phyloP scores from a whole-genome alignment of 129 eudicot genomes.

The Lactuca sativa region DNA sequence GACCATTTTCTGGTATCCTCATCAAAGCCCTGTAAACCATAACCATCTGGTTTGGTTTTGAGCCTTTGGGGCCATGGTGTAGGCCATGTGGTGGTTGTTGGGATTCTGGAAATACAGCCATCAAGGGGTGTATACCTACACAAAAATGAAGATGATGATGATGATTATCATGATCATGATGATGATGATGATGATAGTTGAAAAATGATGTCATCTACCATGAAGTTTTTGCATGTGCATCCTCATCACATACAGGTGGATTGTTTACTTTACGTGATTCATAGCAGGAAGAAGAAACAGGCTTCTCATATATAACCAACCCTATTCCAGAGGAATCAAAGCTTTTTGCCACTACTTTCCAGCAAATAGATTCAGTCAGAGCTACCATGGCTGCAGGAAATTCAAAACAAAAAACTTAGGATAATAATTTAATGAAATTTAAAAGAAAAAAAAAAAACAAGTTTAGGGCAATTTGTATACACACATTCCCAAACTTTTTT shows the following conservation, averaged over 20 bases:
- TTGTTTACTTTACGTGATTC: slow-evolving; percentile 53
- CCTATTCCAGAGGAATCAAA: slow-evolving; percentile 66
- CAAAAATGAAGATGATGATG: slow-evolving; percentile 6
- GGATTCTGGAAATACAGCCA: slow-evolving; percentile 65
- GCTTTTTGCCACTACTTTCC: slow-evolving; percentile 81
- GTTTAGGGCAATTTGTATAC: slow-evolving; percentile 18
- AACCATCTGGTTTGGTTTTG: slow-evolving; percentile 41
- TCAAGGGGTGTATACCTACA: slow-evolving; percentile 78
- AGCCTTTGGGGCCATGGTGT: slow-evolving; percentile 89
- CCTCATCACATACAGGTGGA: slow-evolving; percentile 70
- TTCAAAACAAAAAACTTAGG: background rate
- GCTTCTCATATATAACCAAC: slow-evolving; percentile 89
- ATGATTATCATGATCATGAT: background rate
- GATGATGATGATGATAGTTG: background rate
- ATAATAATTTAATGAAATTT: background rate
- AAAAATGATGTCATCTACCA: slow-evolving; percentile 54
- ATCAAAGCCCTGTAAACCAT: slow-evolving; percentile 11
- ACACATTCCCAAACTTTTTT: slow-evolving; percentile 73
- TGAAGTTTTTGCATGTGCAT: slow-evolving; percentile 48
- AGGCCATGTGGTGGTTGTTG: slow-evolving; percentile 59
- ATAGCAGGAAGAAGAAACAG: slow-evolving; percentile 74
- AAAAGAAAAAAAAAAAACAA: background rate
- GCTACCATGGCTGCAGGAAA: slow-evolving; percentile 83
- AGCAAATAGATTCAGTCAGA: slow-evolving; percentile 78
- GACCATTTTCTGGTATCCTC: slow-evolving; percentile 83